Percentiles rank a stretch among this genome's conserved stretches.
Evolutionary conservation across 2,329 filamentous ascomycete species (phyloP).

Genomic region (Aspergillus novoparasiticus): DNA sequence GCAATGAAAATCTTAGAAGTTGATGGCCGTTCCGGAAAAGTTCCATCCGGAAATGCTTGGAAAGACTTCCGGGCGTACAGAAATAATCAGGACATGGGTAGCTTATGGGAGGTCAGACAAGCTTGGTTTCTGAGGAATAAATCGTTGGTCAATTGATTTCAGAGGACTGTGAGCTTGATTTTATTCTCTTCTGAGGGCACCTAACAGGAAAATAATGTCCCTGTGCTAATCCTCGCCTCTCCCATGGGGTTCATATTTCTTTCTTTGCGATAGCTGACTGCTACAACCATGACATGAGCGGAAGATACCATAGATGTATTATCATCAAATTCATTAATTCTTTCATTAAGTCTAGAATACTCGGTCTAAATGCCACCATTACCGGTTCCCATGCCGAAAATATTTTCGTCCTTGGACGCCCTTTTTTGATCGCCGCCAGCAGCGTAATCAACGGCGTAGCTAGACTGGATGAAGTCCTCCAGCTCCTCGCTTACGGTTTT

Average conservation of each 20-base stretch:
- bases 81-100: conserved; percentile 51
- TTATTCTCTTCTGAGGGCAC: neutral
- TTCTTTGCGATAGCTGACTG: neutral
- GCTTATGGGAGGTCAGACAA: conserved; percentile 47
- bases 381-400: conserved; percentile 14
- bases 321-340: neutral
- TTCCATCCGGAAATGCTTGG: conserved; percentile 44
- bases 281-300: neutral
- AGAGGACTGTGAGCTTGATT: neutral
- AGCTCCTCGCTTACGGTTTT: conserved; percentile 95
- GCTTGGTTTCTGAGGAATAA: conserved; percentile 38
- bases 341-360: conserved; percentile 3
- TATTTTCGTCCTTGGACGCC: conserved; percentile 21
- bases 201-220: neutral
- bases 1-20: conserved; percentile 39
- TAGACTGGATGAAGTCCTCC: conserved; percentile 93
- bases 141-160: conserved; percentile 6
- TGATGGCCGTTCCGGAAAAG: conserved; percentile 40
- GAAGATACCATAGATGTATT: neutral
- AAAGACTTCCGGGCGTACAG: conserved; percentile 47
- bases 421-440: conserved; percentile 32
- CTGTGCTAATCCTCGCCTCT: neutral
- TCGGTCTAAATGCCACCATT: conserved; percentile 18
- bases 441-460: conserved; percentile 71
- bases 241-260: neutral